These are phyloP conservation scores for Starmerella apis DNA, from an alignment of 805 yeast species.

Conservation along the genomic window DNA sequence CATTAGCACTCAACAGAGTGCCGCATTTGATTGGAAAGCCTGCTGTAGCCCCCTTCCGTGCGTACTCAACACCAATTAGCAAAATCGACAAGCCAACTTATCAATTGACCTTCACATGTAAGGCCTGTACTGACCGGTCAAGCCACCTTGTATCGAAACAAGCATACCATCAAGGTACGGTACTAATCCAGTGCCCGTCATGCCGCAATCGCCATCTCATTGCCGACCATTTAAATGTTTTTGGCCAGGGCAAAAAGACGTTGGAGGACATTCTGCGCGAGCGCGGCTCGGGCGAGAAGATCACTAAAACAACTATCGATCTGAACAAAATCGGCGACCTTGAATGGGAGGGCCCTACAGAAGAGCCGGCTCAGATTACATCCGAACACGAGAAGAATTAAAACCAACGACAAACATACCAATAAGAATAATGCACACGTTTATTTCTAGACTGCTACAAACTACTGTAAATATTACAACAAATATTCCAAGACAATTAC, in stretches of 20 bases:
- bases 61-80: constrained; percentile 14
- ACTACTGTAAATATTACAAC: not conserved
- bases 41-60: not conserved
- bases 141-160: constrained; percentile 88
- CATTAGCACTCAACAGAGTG: not conserved
- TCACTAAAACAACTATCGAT: constrained; percentile 55
- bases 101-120: constrained; percentile 88
- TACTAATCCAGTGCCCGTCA: constrained; percentile 82
- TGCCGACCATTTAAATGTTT: constrained; percentile 78
- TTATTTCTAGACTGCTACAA: too few species aligned
- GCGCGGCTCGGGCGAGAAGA: constrained; percentile 55
- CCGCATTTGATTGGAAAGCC: not conserved
- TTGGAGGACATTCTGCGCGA: constrained; percentile 66
- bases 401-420: not conserved
- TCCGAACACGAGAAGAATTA: constrained; percentile 7
- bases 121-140: constrained; percentile 71
- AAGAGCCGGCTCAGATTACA: constrained; percentile 13
- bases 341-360: constrained; percentile 28
- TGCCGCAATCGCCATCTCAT: constrained; percentile 81
- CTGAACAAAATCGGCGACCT: constrained; percentile 31
- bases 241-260: constrained; percentile 67
- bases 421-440: too few species aligned
- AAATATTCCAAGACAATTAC: not conserved
- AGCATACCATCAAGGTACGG: constrained; percentile 78
- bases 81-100: constrained; percentile 67